Base-by-base conservation (phyloP, 768 basidiomycete species). In the Paxillus ammoniavirescens region DNA sequence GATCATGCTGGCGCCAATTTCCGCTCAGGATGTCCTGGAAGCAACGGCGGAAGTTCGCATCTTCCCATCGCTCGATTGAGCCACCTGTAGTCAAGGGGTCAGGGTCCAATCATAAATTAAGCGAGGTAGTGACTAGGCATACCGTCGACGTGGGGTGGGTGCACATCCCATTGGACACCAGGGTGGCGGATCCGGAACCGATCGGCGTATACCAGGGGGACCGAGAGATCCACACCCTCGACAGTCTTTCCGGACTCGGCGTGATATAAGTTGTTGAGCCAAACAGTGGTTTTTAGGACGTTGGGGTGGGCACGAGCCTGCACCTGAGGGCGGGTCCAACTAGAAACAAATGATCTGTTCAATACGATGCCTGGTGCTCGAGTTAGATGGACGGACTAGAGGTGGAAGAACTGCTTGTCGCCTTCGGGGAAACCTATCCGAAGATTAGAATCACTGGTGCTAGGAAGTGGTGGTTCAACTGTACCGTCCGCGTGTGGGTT, bases 1-100 rank as follows among this genome's bases (percentile, higher is more conserved):
- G 81, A 64, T 89, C 84, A 61, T 89, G 86, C 38, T 74, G 62
- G 33, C 73, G 74, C 86, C 87, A 89, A 47, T 80, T 71, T 0
- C 86, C 85, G 26, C 64, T 66, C 43, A 90, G 73, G 46, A 90
- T 84, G 45, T 82, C 78, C 5, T 71, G 72, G 58, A 86, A 89
- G 62, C 82, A 87, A 5, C 70, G 72, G 47, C 84, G 73, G 68
- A 83, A 84, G 6, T 59, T 64, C 1, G 74, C 66, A 65, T 89
- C 84, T 67, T 87, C 83, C 86, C 84, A 87, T 12, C 91, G 76
- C 66, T 93, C 91, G 26, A 91, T 82, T 0, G 81, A 70, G 8
- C 89, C 89, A 7, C 89, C 90, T 81, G 40, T 1, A 37, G 41
- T 43, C 8, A 6, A 17, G 7, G 4, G 21, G 36, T 54, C 30